Conservation (phyloP, 2,329 filamentous ascomycete species). For the Colletotrichum somersetense region DNA sequence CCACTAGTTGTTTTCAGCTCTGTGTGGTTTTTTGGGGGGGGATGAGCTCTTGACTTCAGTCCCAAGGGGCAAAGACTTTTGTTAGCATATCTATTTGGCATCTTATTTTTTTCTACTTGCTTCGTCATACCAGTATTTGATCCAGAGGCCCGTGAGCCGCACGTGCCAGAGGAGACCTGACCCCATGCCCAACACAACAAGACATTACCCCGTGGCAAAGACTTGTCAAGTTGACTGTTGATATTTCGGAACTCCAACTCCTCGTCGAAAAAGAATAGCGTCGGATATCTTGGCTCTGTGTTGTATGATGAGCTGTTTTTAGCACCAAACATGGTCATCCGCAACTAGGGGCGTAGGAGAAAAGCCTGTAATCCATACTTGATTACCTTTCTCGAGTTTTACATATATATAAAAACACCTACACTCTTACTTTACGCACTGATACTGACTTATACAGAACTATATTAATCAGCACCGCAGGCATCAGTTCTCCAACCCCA, state of each 20-base stretch:
- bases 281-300: too few relatives aligned
- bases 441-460: background rate
- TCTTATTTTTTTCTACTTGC: background rate
- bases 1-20: too few relatives aligned
- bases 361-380: conserved; percentile 20
- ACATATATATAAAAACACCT: background rate
- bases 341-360: conserved; percentile 5
- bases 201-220: background rate
- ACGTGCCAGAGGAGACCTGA: too few relatives aligned
- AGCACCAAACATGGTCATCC: background rate
- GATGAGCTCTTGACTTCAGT: too few relatives aligned
- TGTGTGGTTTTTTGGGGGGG: too few relatives aligned
- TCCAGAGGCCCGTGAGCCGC: background rate
- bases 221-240: background rate
- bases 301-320: background rate
- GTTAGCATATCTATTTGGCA: background rate
- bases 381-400: conserved; percentile 27
- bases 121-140: background rate
- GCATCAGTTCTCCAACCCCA: background rate
- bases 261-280: background rate
- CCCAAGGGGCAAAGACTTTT: background rate
- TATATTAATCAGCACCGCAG: conserved; percentile 19
- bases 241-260: background rate
- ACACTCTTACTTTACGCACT: rapidly evolving
- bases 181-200: background rate